Percentiles rank a stretch among this genome's conserved stretches.
Evolutionary conservation across 495 filamentous ascomycete species (phyloP).

Genomic region (Hyphodiscus hymeniophilus): DNA sequence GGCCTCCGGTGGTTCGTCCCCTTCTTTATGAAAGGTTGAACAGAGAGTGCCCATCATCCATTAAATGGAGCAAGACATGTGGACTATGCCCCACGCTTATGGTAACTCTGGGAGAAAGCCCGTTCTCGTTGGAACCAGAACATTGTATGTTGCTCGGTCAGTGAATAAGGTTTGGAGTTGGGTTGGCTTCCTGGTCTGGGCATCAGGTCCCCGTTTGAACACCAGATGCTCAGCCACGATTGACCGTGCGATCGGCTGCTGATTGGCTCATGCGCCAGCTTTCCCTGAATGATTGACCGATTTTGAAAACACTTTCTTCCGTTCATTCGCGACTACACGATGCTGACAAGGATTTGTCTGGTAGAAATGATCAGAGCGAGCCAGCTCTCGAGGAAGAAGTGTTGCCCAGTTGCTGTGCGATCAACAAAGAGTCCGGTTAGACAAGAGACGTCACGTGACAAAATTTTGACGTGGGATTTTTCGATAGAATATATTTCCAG

Average conservation of each 20-base stretch:
- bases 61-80: constrained; percentile 2
- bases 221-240: neutral
- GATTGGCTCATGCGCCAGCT: constrained; percentile 2
- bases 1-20: constrained; percentile 13
- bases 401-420: too few relatives aligned
- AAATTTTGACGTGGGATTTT: too few relatives aligned
- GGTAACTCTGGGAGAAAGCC: constrained; percentile 1
- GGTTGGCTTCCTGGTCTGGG: neutral
- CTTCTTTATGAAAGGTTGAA: constrained; percentile 20
- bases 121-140: neutral
- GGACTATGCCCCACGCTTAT: constrained; percentile 10
- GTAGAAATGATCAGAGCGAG: too few relatives aligned
- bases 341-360: too few relatives aligned
- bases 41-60: constrained; percentile 20
- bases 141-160: constrained; percentile 6
- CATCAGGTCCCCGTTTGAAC: neutral
- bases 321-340: neutral
- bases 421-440: too few relatives aligned
- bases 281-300: neutral
- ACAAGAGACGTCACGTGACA: too few relatives aligned
- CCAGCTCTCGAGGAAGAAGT: too few relatives aligned
- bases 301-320: neutral
- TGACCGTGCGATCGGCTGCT: neutral
- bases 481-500: too few relatives aligned
- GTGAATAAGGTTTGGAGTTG: neutral